Conservation (phyloP, 306 rosid species). For the Vigna nakashimae region DNA sequence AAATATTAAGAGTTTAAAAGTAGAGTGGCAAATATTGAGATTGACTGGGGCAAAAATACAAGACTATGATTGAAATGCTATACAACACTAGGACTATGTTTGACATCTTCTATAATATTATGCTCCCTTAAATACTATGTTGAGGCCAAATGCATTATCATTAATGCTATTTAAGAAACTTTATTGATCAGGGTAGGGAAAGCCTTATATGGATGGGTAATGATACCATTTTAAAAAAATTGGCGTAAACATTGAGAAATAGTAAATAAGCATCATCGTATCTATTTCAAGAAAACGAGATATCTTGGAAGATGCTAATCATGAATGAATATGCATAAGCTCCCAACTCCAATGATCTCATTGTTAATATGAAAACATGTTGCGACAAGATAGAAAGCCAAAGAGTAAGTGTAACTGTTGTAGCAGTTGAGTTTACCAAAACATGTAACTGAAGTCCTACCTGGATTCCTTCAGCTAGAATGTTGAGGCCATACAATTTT, state of each 20-base stretch:
- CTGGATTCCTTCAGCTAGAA: conserved; percentile 64
- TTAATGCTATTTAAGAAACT: no score
- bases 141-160: no score
- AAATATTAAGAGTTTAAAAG: conserved; percentile 46
- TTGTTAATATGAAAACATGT: no score
- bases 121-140: no score
- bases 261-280: no score
- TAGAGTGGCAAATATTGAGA: conserved; percentile 20
- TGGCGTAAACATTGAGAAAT: no score
- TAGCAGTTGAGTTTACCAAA: not conserved
- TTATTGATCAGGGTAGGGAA: no score
- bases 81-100: conserved; percentile 3
- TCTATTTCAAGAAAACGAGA: no score
- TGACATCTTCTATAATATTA: not conserved
- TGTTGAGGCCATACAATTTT: conserved; percentile 64
- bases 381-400: not conserved
- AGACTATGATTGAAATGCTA: not conserved
- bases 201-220: no score
- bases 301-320: no score
- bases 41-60: not conserved
- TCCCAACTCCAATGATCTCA: not conserved
- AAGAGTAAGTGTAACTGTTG: not conserved
- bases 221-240: no score
- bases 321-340: no score
- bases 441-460: conserved; percentile 45